Percentiles rank a stretch among this genome's conserved stretches.
Conservation (phyloP, 73 alveolate genomes). For the Uronychia binucleata region DNA sequence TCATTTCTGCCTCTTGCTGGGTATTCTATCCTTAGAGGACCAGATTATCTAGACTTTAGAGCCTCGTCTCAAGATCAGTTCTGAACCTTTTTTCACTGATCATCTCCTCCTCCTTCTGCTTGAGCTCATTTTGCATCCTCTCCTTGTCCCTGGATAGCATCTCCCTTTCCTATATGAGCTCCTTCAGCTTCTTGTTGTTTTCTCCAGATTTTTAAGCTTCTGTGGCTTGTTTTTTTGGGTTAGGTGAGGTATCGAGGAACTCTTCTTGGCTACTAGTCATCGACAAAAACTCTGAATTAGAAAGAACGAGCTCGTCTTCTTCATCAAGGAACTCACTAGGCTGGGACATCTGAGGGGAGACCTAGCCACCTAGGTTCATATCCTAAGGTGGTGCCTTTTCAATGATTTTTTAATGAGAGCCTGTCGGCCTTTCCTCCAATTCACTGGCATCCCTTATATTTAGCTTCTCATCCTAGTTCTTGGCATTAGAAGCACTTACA, state of each 20-base stretch:
- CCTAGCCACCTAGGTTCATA: slow-evolving; percentile 1
- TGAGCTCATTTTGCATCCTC: slow-evolving; percentile 24
- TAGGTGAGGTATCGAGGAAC: background rate
- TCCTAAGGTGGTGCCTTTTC: background rate
- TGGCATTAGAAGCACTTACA: background rate
- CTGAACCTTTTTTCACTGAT: slow-evolving; percentile 72
- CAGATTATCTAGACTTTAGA: slow-evolving; percentile 69
- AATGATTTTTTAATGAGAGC: background rate
- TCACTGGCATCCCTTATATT: slow-evolving; percentile 9
- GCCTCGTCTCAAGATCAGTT: slow-evolving; percentile 65
- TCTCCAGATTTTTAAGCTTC: background rate
- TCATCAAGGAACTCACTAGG: background rate
- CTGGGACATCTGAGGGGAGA: background rate
- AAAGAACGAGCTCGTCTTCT: slow-evolving; percentile 49
- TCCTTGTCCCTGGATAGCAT: slow-evolving; percentile 36
- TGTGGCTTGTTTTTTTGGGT: background rate
- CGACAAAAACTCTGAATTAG: slow-evolving; percentile 26
- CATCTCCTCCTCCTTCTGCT: slow-evolving; percentile 53
- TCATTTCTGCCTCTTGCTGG: slow-evolving; percentile 68
- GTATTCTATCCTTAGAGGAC: slow-evolving; percentile 48
- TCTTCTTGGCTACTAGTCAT: slow-evolving; percentile 5
- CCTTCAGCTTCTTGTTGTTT: slow-evolving; percentile 20
- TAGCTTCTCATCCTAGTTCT: slow-evolving; percentile 5
- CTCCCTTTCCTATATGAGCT: slow-evolving; percentile 45
- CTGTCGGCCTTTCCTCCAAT: slow-evolving; percentile 31